Evolutionary conservation across 2,329 filamentous ascomycete species (phyloP).

Genomic region (Aaosphaeria pasadenensis): DNA sequence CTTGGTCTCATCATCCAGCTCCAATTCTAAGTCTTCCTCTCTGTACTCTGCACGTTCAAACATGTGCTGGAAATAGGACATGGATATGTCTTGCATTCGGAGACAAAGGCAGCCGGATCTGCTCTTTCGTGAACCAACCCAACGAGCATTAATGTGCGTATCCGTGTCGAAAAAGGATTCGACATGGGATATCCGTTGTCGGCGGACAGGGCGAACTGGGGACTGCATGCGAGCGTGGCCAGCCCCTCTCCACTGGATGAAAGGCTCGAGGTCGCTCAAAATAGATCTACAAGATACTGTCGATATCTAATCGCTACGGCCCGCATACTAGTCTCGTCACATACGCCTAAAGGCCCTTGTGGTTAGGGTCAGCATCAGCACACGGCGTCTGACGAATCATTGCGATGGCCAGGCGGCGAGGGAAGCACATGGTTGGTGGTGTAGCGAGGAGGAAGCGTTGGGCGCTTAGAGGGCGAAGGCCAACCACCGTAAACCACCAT

Average conservation of each 20-base stretch:
- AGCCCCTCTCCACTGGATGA: constrained; percentile 1
- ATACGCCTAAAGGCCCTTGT: constrained; percentile 19
- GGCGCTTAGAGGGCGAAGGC: constrained; percentile 28
- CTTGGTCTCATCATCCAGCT: too few relatives aligned
- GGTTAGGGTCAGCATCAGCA: constrained; percentile 22
- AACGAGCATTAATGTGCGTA: background rate
- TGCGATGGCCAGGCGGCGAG: constrained; percentile 10
- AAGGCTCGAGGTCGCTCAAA: constrained; percentile 16
- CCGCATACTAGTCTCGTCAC: constrained; percentile 29
- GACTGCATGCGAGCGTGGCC: background rate
- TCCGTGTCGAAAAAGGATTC: background rate
- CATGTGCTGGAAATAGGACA: too few relatives aligned
- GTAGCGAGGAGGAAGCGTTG: constrained; percentile 27
- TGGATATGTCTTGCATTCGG: constrained; percentile 3
- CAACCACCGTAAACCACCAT: constrained; percentile 12
- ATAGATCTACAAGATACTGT: constrained; percentile 27
- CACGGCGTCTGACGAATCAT: constrained; percentile 26
- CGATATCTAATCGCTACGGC: constrained; percentile 19
- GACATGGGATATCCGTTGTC: constrained; percentile 14
- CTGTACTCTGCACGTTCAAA: too few relatives aligned
- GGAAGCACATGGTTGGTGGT: constrained; percentile 16
- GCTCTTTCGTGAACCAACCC: constrained; percentile 3
- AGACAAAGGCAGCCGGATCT: constrained; percentile 11
- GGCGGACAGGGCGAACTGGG: constrained; percentile 6
- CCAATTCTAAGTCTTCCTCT: too few relatives aligned